A percentile compares a stretch with the other conserved stretches of the same genome.
Evolutionary conservation across 2,329 filamentous ascomycete genomes (phyloP).

Genomic region (Cercospora citrullina): DNA sequence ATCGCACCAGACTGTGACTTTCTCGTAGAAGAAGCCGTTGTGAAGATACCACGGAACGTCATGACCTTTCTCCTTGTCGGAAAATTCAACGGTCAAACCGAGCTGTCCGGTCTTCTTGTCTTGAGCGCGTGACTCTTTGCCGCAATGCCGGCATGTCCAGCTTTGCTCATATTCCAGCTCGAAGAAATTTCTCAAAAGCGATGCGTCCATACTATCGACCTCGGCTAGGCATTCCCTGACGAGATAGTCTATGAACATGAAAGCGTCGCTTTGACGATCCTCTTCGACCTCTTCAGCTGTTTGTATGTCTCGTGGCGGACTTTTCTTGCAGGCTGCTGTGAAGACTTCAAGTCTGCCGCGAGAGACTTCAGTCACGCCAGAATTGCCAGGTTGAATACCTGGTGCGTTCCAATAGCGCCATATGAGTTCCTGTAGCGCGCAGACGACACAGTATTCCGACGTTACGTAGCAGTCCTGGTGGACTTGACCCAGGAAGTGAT

Average conservation of each 20-base stretch:
- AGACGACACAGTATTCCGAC: conserved; percentile 12
- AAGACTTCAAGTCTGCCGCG: background rate
- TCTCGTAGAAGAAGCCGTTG: background rate
- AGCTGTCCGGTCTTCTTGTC: background rate
- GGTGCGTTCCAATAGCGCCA: background rate
- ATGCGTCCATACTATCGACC: background rate
- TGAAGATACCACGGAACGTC: background rate
- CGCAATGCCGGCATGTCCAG: background rate
- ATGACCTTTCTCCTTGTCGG: background rate
- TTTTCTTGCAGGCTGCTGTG: background rate
- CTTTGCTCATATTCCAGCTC: background rate
- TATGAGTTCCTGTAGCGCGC: conserved; percentile 14
- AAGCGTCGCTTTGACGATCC: conserved; percentile 6
- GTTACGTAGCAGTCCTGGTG: conserved; percentile 11
- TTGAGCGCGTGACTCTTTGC: background rate
- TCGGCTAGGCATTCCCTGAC: background rate
- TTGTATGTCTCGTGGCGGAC: background rate
- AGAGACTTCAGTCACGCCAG: background rate
- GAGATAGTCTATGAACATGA: conserved; percentile 15
- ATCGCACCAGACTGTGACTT: background rate
- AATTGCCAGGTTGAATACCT: background rate
- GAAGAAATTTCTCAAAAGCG: background rate
- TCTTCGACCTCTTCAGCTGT: background rate
- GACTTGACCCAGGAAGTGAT: conserved; percentile 8
- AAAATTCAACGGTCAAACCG: background rate